Conservation (phyloP, 257 asterid species). For the Scutellaria baicalensis region DNA sequence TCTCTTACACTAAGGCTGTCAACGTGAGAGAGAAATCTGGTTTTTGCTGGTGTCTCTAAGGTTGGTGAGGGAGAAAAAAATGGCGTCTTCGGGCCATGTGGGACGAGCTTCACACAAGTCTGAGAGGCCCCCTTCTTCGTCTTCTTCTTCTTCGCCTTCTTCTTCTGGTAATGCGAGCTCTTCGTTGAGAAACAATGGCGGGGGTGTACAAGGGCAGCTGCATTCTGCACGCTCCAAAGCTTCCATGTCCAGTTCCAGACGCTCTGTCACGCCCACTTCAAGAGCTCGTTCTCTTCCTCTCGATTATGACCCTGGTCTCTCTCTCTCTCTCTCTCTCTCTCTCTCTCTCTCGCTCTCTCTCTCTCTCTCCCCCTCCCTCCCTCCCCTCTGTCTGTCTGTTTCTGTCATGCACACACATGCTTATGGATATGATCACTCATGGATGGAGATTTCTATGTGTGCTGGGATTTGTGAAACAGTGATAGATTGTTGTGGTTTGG, state of each 20-base stretch:
- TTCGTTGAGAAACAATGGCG: constrained; percentile 29
- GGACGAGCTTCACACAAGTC: constrained; percentile 40
- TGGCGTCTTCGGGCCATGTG: constrained; percentile 33
- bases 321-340: constrained; percentile 18
- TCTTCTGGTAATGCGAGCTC: constrained; percentile 6
- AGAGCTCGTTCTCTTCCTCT: constrained; percentile 43
- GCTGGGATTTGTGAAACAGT: neutral
- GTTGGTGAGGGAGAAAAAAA: neutral
- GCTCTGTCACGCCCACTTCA: constrained; percentile 76
- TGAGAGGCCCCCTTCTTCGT: constrained; percentile 30
- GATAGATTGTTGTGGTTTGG: neutral
- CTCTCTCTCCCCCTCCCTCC: no score
- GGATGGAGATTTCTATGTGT: neutral
- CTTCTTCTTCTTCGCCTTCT: no score
- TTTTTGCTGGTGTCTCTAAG: neutral
- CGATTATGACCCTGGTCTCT: constrained; percentile 51
- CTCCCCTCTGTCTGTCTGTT: no score
- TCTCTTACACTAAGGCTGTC: constrained; percentile 7
- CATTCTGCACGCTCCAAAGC: constrained; percentile 36
- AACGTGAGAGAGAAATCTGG: neutral
- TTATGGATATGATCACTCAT: neutral
- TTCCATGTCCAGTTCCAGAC: constrained; percentile 38
- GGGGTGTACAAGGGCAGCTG: constrained; percentile 23
- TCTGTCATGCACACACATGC: neutral
- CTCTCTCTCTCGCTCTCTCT: no score